Conservation (phyloP, 2,329 filamentous ascomycete genomes). For the Fusarium avenaceum region DNA sequence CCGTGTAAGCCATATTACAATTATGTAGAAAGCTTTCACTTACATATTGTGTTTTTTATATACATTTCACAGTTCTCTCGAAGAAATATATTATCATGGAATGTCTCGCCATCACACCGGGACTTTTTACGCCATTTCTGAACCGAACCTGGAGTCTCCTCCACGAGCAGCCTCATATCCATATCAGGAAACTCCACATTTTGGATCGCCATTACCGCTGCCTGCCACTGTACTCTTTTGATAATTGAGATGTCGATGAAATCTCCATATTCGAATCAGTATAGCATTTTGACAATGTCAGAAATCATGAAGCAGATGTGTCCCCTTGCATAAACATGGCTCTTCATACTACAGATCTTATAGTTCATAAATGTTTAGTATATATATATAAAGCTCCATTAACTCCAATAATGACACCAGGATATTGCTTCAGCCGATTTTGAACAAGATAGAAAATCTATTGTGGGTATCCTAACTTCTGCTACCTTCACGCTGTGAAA, state of each 20-base stretch:
- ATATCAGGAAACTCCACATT: slow-evolving; percentile 49
- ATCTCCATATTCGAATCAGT: too few relatives aligned
- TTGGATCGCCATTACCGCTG: slow-evolving; percentile 7
- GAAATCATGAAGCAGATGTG: too few relatives aligned
- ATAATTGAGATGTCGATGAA: not conserved
- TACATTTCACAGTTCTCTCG: not conserved
- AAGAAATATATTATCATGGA: not conserved
- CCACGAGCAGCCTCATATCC: slow-evolving; percentile 46
- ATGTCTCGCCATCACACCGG: not conserved
- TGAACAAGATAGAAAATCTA: slow-evolving; percentile 29
- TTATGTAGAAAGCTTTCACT: not conserved
- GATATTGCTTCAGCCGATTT: not conserved
- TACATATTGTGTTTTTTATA: not conserved
- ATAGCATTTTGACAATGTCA: too few relatives aligned
- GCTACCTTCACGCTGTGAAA: slow-evolving; percentile 68
- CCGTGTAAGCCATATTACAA: slow-evolving; percentile 30
- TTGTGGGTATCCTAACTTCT: slow-evolving; percentile 45
- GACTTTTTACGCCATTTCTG: not conserved
- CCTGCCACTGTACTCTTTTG: slow-evolving; percentile 1
- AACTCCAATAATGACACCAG: not conserved
- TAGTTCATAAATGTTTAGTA: not conserved
- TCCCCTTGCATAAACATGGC: not conserved
- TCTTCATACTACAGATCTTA: not conserved
- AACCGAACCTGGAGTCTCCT: slow-evolving; percentile 30
- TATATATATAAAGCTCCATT: not conserved